phyloP scores from a whole-genome alignment of 129 eudicot genomes.

The Saussurea involucrata region DNA sequence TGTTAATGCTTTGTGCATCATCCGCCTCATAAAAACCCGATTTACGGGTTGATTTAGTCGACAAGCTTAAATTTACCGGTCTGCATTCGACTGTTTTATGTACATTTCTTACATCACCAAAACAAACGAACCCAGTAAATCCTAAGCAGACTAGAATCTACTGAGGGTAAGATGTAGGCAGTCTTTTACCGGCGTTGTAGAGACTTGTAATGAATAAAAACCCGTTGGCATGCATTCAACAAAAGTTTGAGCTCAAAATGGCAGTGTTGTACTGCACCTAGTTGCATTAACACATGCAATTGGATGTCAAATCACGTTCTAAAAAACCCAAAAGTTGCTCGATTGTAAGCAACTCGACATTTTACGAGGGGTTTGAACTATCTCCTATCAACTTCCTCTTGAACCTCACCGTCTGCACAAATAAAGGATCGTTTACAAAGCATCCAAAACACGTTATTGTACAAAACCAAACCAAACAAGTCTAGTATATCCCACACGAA shows the following conservation, averaged over 20 bases:
- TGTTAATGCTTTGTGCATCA: too few species aligned
- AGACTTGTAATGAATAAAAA: neutral
- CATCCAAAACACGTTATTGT: neutral
- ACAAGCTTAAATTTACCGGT: too few species aligned
- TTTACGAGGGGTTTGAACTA: conserved; percentile 10
- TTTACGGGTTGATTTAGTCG: too few species aligned
- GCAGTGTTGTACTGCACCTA: neutral
- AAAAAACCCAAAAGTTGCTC: conserved; percentile 13
- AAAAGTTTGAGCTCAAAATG: conserved; percentile 2
- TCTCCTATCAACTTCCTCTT: conserved; percentile 60
- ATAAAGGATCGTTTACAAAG: neutral
- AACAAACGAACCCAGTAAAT: neutral
- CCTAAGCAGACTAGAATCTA: neutral
- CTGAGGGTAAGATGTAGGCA: neutral
- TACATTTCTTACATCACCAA: neutral
- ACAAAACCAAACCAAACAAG: neutral
- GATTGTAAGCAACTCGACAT: neutral
- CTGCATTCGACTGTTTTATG: neutral
- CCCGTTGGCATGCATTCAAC: neutral
- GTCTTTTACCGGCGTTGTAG: neutral
- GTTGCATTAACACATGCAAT: neutral
- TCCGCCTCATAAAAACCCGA: too few species aligned
- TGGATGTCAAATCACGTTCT: neutral
- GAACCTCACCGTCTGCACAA: conserved; percentile 76
- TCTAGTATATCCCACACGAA: neutral